Conservation (phyloP, 106 monocot genomes). For the Dioscorea dumetorum region DNA sequence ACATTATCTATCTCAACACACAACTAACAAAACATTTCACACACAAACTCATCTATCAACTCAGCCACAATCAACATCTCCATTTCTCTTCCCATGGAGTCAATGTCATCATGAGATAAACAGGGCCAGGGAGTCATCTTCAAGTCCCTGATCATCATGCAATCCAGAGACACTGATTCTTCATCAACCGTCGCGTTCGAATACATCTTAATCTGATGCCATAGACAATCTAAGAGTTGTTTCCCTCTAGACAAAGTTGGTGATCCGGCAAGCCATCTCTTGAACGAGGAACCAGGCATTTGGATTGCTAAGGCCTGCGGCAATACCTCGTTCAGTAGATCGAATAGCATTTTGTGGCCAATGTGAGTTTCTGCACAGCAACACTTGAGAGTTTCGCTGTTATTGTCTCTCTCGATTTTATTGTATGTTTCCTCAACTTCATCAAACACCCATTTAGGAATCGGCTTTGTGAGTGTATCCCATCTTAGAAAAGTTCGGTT, state of each 20-base stretch:
- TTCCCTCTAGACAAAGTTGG: conserved; percentile 14
- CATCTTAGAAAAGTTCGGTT: conserved; percentile 20
- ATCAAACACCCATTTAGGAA: conserved; percentile 51
- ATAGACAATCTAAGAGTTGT: conserved; percentile 35
- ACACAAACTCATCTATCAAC: conserved; percentile 50
- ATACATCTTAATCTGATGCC: conserved; percentile 23
- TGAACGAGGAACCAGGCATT: conserved; percentile 7
- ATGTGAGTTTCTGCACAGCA: conserved; percentile 5
- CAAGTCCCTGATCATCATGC: conserved; percentile 32
- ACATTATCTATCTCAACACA: not conserved
- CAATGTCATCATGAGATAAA: conserved; percentile 20
- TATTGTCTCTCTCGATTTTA: not conserved
- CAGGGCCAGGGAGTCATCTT: conserved; percentile 27
- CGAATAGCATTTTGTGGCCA: conserved; percentile 47
- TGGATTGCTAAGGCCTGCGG: conserved; percentile 8
- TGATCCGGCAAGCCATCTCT: conserved; percentile 9
- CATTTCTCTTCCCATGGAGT: conserved; percentile 31
- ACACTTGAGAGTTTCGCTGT: not conserved
- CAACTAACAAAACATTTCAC: conserved; percentile 14
- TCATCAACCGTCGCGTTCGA: not conserved
- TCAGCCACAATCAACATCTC: conserved; percentile 39
- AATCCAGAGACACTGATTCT: conserved; percentile 26
- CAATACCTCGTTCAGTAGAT: conserved; percentile 58
- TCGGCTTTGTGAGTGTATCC: conserved; percentile 29
- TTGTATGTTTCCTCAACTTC: conserved; percentile 41